Base-by-base conservation (phyloP, 2,329 filamentous ascomycete genomes). In the Nigrospora sphaerica region DNA sequence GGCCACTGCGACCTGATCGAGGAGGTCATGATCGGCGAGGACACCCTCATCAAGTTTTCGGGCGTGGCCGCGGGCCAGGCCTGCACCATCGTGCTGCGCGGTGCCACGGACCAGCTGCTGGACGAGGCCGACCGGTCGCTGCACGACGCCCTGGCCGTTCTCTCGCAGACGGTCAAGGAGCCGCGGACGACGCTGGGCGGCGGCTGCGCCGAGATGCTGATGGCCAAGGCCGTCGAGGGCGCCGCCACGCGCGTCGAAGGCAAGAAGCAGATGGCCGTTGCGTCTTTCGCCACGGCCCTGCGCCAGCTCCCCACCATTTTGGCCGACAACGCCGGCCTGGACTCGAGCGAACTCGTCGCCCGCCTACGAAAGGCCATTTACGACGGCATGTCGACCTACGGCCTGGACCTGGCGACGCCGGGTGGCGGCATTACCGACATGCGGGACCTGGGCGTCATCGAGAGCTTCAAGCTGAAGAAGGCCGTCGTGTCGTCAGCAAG, bases 401-500 rank as follows among this genome's bases (percentile, higher is more conserved):
- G 93, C 17, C 73, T 98, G 52, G 93, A 98, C 62, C 73, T 98
- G 52, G 75, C 86, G 70, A 89, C 85, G 2, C 91, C 92, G 2
- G 92, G 93, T 36, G 93, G 93, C 49, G 91, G 90, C 39, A 89
- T 98, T 60, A 79, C 88, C 12, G 93, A 98, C 62, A 98, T 98
- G 93, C 81, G 92, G 45, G 89, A 98, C 59, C 66, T 95, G 41
- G 93, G 93, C 39, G 91, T 98, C 28, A 86, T 98, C 56, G 93
- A 98, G 73, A 95, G 89, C 68, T 97, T 96, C 77, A 98, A 98
- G 78, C 73, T 98, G 65, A 98, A 98, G 81, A 86, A 83, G 65
- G 93, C 93, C n/a, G 93, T 98, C 46, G 93, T 98, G 44, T 95
- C 87, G 45, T 95, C 90, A 51, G 93, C 93, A 18, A 95, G 89